Evolutionary conservation across 2,329 filamentous ascomycete species (phyloP).

Genomic region (Colletotrichum brevisporum): DNA sequence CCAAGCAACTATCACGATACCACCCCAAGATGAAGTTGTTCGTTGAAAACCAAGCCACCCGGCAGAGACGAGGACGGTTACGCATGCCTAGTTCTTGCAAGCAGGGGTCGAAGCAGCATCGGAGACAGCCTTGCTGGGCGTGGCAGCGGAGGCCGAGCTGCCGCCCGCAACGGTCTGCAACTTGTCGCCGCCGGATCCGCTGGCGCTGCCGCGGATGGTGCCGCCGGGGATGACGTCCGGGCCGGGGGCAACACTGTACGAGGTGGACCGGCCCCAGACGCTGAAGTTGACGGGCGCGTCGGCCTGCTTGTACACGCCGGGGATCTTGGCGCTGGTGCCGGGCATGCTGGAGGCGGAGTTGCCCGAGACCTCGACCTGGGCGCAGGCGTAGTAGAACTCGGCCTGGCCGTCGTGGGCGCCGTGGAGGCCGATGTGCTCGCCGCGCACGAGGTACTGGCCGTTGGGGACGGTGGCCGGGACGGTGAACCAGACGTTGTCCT

Average conservation of each 20-base stretch:
- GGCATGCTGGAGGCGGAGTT: slow-evolving; percentile 34
- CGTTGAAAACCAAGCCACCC: too few species aligned
- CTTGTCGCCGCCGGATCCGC: slow-evolving; percentile 34
- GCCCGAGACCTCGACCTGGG: slow-evolving; percentile 56
- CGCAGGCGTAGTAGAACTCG: slow-evolving; percentile 62
- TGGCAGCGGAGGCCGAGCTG: background rate
- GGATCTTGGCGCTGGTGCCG: slow-evolving; percentile 51
- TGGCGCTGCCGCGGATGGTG: slow-evolving; percentile 36
- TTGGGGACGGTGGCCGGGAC: slow-evolving; percentile 56
- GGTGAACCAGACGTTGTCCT: slow-evolving; percentile 46
- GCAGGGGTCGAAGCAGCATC: background rate
- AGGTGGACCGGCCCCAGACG: slow-evolving; percentile 19
- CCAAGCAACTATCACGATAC: too few species aligned
- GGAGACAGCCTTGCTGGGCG: slow-evolving; percentile 5
- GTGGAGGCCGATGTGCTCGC: slow-evolving; percentile 63
- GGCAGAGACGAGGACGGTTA: too few species aligned
- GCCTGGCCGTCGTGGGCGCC: slow-evolving; percentile 48
- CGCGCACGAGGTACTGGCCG: slow-evolving; percentile 60
- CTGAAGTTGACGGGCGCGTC: slow-evolving; percentile 34
- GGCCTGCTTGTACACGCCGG: slow-evolving; percentile 50
- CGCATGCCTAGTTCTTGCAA: background rate
- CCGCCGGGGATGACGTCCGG: slow-evolving; percentile 35
- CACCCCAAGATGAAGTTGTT: too few species aligned
- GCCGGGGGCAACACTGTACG: slow-evolving; percentile 17
- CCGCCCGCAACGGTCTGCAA: background rate